Evolutionary conservation across 768 basidiomycete genomes (phyloP), one percentile per base, ranked within the genome.

Genomic region (Phaeotremella skinneri): DNA sequence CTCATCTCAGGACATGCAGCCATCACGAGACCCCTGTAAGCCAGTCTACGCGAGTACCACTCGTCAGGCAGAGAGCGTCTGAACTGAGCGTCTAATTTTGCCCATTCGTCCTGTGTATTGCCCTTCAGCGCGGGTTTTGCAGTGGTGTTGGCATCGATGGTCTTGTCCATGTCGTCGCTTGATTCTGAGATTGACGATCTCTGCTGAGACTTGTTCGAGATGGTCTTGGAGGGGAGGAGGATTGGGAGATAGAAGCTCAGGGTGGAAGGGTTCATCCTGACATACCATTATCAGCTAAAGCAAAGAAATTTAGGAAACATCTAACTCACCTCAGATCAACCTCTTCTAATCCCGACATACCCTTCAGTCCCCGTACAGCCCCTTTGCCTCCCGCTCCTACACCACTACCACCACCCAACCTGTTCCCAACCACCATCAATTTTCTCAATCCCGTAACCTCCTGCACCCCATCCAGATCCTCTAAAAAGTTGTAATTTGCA

Each of bases 241-340:
- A 97, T 79, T 23, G 96, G 91, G 31, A 96, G 82, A 77, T 99
- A 98, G 88, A 91, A 94, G 4, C 90, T 90, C 11, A 97, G 85
- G 20, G 93, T 97, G 66, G 89, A 91, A 54, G 96, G 93, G 73
- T 99, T 99, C 91, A 97, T 96, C 78, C 87, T 80, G 57, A 23
- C 20, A 26, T 21, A 51, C 48, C 43, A 23, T n/a, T 4, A 2
- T 42, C 39, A 25, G 48, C 29, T 16, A 54, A 2, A 31, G 1
- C 32, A 42, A 2, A 27, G 21, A 2, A 29, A 26, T 41, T 43
- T 17, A n/a, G n/a, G 11, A 17, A 52, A 5, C 21, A 41, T n/a
- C 25, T 20, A 14, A 67, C 85, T 76, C 74, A 88, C 94, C 94
- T 83, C 76, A 96, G 85, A 79, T 98, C 94, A 41, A 93, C 75